These are phyloP conservation scores for Oryza nivara DNA, from an alignment of 176 grass and related monocot species.

Conservation along the genomic window DNA sequence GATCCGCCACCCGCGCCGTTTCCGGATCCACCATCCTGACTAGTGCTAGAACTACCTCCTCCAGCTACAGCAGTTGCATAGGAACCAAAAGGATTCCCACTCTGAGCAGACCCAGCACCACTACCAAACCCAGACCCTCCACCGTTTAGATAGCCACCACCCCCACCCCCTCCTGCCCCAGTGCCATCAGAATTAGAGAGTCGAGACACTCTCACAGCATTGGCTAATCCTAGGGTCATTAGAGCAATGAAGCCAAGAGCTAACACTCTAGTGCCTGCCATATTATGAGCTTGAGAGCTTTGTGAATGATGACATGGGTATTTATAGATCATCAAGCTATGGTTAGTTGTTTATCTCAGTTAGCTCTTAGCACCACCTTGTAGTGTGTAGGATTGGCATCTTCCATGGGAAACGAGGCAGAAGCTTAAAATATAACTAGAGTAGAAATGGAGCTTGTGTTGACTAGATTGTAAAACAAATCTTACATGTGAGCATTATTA, in stretches of 20 bases:
- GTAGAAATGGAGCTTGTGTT: not conserved
- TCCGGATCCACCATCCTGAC: not conserved
- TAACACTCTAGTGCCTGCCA: not conserved
- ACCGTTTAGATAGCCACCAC: not conserved
- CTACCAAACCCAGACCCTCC: not conserved
- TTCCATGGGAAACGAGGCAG: not conserved
- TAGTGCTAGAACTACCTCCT: not conserved
- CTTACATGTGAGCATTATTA: not conserved
- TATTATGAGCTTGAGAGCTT: not conserved
- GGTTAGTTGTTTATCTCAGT: not conserved
- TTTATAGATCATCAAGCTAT: not conserved
- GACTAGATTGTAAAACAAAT: not conserved
- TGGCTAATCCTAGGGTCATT: not conserved
- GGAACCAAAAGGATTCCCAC: not conserved
- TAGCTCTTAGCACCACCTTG: not conserved
- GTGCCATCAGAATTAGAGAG: not conserved
- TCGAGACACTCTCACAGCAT: not conserved
- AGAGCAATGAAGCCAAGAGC: not conserved
- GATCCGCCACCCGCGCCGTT: not conserved
- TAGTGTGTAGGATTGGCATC: not conserved
- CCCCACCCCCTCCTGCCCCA: not conserved
- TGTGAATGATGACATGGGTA: not conserved
- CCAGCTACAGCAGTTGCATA: not conserved
- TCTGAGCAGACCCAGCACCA: not conserved
- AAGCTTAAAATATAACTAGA: not conserved